These are phyloP conservation scores for Passalora sequoiae DNA, from an alignment of 2,329 filamentous ascomycete genomes.

Conservation along the genomic window DNA sequence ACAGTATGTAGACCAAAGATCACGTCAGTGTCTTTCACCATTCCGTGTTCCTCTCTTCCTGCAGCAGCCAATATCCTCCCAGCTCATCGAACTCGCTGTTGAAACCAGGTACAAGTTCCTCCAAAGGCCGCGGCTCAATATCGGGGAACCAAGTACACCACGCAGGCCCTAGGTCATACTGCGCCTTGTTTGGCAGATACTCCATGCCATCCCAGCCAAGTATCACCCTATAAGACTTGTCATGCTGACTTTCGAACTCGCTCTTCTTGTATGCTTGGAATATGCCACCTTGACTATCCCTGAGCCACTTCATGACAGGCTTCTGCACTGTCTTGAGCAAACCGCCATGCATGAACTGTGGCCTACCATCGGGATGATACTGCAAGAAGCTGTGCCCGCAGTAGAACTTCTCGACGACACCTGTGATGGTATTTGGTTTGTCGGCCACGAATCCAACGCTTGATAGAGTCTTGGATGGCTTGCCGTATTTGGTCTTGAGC, in stretches of 20 bases:
- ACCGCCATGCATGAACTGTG: slow-evolving; percentile 32
- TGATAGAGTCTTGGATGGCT: slow-evolving; percentile 28
- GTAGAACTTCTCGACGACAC: slow-evolving; percentile 26
- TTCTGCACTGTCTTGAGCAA: slow-evolving; percentile 26
- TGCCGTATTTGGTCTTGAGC: slow-evolving; percentile 28
- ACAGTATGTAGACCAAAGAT: too few species aligned
- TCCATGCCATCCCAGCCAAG: slow-evolving; percentile 5
- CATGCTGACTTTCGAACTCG: slow-evolving; percentile 11
- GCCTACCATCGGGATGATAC: slow-evolving; percentile 29
- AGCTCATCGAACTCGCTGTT: slow-evolving; percentile 16
- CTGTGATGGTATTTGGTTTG: not conserved
- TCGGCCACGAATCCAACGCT: slow-evolving; percentile 21
- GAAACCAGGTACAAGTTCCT: slow-evolving; percentile 21
- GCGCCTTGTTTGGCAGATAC: slow-evolving; percentile 8
- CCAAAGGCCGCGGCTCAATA: slow-evolving; percentile 14
- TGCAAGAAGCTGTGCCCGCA: slow-evolving; percentile 33
- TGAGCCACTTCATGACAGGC: slow-evolving; percentile 2
- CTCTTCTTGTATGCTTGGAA: slow-evolving; percentile 27
- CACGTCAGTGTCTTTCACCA: too few species aligned
- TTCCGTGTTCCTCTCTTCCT: too few species aligned
- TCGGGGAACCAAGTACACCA: slow-evolving; percentile 16
- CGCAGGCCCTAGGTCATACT: slow-evolving; percentile 5
- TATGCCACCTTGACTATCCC: slow-evolving; percentile 19
- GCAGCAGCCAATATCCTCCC: slow-evolving; percentile 21
- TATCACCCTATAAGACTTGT: not conserved